Evolutionary conservation across 345 rosid species (phyloP).

Genomic region (thale cress (Arabidopsis thaliana)): TAIR10.1 NC_003071.7:2243001-2243500

Average conservation of each 20-base stretch:
- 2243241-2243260: constrained; percentile 53
- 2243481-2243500: neutral
- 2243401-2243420: constrained; percentile 39
- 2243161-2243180: constrained; percentile 65
- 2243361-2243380: neutral
- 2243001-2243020: constrained; percentile 71
- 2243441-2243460: constrained; percentile 65
- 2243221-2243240: constrained; percentile 60
- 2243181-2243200: constrained; percentile 60
- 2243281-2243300: constrained; percentile 53
- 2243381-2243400: too few species aligned
- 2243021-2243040: constrained; percentile 82
- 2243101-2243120: constrained; percentile 50
- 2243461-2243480: too few species aligned
- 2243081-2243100: constrained; percentile 57
- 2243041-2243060: constrained; percentile 62
- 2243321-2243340: constrained; percentile 36
- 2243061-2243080: constrained; percentile 71
- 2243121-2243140: constrained; percentile 64
- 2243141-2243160: constrained; percentile 63
- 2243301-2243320: constrained; percentile 70
- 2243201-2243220: constrained; percentile 65
- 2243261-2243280: constrained; percentile 46
- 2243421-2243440: constrained; percentile 51
- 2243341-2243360: too few species aligned